A percentile compares a stretch with the other conserved stretches of the same genome.
phyloP scores from a whole-genome alignment of 805 yeast species.

The Clavispora santaluciae region DNA sequence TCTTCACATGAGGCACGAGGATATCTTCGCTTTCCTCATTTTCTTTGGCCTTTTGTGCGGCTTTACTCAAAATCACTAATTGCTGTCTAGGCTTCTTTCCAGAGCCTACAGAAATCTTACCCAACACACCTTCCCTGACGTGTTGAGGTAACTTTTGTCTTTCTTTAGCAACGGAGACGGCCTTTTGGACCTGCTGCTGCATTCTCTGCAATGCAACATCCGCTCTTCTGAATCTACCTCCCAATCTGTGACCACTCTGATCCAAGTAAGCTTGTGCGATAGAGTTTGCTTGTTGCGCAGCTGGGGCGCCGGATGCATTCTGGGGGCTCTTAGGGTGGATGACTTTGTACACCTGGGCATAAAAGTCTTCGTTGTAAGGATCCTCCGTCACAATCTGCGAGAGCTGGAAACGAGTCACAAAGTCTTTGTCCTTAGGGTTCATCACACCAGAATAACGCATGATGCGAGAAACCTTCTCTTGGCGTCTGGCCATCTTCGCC shows the following conservation, averaged over 20 bases:
- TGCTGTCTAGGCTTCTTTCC: conserved; percentile 88
- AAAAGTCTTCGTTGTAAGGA: conserved; percentile 95
- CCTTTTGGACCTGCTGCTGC: conserved; percentile 97
- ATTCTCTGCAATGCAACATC: conserved; percentile 91
- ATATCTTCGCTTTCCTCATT: conserved; percentile 17
- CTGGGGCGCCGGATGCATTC: conserved; percentile 8
- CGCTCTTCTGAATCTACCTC: conserved; percentile 78
- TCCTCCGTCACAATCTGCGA: conserved; percentile 96
- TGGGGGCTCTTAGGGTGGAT: conserved; percentile 35
- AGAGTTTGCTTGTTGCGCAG: conserved; percentile 60
- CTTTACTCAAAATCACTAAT: conserved; percentile 57
- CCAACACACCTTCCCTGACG: conserved; percentile 81
- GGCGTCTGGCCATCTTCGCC: conserved; percentile 60
- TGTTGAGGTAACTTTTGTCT: conserved; percentile 64
- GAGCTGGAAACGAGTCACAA: conserved; percentile 87
- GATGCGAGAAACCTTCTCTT: conserved; percentile 69
- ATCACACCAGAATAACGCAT: conserved; percentile 85
- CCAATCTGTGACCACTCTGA: conserved; percentile 85
- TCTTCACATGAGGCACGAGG: conserved; percentile 15
- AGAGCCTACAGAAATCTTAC: conserved; percentile 73
- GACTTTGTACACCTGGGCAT: conserved; percentile 82
- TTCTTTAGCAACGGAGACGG: conserved; percentile 92
- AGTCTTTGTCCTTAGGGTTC: conserved; percentile 96
- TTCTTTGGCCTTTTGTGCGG: conserved; percentile 37
- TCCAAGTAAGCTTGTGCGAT: conserved; percentile 90